Evolutionary conservation across 805 yeast genomes (phyloP), one percentile per base, ranked within the genome.

Genomic region (Wickerhamiella slavikovae): DNA sequence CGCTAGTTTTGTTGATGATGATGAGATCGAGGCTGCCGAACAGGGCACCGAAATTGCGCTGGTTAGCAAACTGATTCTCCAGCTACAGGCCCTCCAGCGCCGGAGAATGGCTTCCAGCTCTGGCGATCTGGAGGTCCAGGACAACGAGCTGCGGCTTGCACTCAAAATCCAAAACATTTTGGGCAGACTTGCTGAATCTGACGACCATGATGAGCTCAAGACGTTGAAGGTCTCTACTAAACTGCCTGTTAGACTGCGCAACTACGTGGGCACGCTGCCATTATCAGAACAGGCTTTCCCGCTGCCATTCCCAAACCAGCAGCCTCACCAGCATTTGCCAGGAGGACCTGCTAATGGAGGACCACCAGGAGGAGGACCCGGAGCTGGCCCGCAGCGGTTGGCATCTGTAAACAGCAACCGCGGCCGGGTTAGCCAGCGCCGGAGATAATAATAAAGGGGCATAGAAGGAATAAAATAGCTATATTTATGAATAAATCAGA

Each of bases 221-320:
- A n/a, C n/a, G n/a, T 23, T 28, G 13, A 25, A 28, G 8, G 29
- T 30, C 15, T 43, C 51, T n/a, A 28, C 42, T 11, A 33, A 47
- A 17, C 47, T 83, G 27, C 92, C 93, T 1, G 71, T 76, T 1
- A 59, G 76, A 33, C 69, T 69, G 45, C 65, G 71, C 15, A 78
- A 72, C 38, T 82, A 78, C 44, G 54, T 65, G 22, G 95, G 95
- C 27, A 62, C 74, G 1, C 59, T 83, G 43, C 94, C 94, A 11
- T 25, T 46, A 19, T 16, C 20, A 4, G 27, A 25, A 10, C 27
- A 25, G 15, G 17, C 15, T 15, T 14, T 20, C 10, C 26, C 16
- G 12, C 26, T 14, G 26, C n/a, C n/a, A n/a, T n/a, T n/a, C n/a
- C n/a, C n/a, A n/a, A n/a, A n/a, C n/a, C n/a, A n/a, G n/a, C 15